Percentiles rank a stretch among this genome's conserved stretches.
Evolutionary conservation across 495 filamentous ascomycete species (phyloP).

Genomic region (Aspergillus ellipticus): DNA sequence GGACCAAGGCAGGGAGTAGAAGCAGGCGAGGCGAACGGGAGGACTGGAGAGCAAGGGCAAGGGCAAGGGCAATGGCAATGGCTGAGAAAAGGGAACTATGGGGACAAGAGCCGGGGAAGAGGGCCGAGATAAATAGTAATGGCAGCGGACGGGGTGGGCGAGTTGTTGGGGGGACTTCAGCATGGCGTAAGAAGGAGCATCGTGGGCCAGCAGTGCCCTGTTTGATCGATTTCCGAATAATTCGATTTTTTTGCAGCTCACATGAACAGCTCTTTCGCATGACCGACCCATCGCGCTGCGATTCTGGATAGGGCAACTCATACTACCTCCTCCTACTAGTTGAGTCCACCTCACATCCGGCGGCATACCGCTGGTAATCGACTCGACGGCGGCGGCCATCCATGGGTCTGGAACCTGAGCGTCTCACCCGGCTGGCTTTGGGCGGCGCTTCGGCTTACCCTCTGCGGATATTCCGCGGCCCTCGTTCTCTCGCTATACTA

Average conservation of each 20-base stretch:
- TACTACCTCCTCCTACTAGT: not conserved
- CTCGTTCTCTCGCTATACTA: not conserved
- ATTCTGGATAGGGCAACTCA: not conserved
- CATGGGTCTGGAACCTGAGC: constrained; percentile 20
- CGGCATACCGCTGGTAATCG: constrained; percentile 5
- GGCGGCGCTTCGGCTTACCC: constrained; percentile 34
- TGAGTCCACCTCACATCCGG: not conserved
- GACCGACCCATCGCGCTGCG: constrained; percentile 11
- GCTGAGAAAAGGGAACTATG: no score
- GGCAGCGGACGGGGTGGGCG: not conserved
- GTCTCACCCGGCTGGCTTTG: not conserved
- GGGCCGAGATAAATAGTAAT: not conserved
- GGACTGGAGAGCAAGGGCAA: no score
- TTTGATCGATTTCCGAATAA: not conserved
- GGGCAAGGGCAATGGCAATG: no score
- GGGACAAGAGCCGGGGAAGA: not conserved
- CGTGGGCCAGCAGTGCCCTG: not conserved
- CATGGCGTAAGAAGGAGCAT: constrained; percentile 11
- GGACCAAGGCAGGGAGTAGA: not conserved
- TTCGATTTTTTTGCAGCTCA: constrained; percentile 26
- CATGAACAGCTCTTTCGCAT: constrained; percentile 23
- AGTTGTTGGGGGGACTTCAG: not conserved
- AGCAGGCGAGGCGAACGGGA: not conserved
- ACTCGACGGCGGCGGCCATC: constrained; percentile 7
- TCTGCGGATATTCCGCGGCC: constrained; percentile 28